A percentile compares a stretch with the other conserved stretches of the same genome.
phyloP scores from a whole-genome alignment of 202 grass and related monocot species.

The Musa balbisiana region DNA sequence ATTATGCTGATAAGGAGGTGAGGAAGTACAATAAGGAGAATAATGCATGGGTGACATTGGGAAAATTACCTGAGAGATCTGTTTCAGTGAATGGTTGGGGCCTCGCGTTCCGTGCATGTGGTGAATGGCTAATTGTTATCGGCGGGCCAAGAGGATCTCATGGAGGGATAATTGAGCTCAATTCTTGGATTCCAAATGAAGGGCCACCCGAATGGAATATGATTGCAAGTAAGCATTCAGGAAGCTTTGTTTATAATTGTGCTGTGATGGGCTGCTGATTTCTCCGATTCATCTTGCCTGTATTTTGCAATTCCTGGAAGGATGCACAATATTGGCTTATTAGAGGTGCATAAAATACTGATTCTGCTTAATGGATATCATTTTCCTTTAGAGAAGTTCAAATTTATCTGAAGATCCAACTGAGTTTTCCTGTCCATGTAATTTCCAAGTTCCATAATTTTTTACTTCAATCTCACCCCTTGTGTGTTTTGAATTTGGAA shows the following conservation, averaged over 20 bases:
- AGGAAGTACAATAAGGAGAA: constrained; percentile 72
- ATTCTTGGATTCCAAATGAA: constrained; percentile 65
- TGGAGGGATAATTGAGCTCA: constrained; percentile 74
- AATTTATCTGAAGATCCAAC: constrained; percentile 45
- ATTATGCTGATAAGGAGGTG: constrained; percentile 67
- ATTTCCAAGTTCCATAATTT: constrained; percentile 49
- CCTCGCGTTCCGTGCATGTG: constrained; percentile 79
- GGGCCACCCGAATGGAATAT: too few species aligned
- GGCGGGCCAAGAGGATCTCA: constrained; percentile 55
- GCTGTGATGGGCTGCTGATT: too few species aligned
- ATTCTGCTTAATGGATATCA: constrained; percentile 44
- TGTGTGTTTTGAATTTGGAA: constrained; percentile 50
- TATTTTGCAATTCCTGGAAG: constrained; percentile 33
- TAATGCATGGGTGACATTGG: constrained; percentile 70
- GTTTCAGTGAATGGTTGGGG: constrained; percentile 95
- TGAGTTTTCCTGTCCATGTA: constrained; percentile 45
- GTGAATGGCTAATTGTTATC: constrained; percentile 74
- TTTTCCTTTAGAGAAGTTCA: neutral
- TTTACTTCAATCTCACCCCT: constrained; percentile 45
- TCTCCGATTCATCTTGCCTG: constrained; percentile 27
- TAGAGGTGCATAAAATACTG: constrained; percentile 42
- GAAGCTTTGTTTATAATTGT: too few species aligned
- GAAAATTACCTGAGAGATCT: constrained; percentile 66
- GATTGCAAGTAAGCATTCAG: too few species aligned
- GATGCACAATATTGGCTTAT: constrained; percentile 48